A percentile compares a stretch with the other conserved stretches of the same genome.
Conservation (phyloP, 768 basidiomycete genomes). For the Hypholoma sublateritium region DNA sequence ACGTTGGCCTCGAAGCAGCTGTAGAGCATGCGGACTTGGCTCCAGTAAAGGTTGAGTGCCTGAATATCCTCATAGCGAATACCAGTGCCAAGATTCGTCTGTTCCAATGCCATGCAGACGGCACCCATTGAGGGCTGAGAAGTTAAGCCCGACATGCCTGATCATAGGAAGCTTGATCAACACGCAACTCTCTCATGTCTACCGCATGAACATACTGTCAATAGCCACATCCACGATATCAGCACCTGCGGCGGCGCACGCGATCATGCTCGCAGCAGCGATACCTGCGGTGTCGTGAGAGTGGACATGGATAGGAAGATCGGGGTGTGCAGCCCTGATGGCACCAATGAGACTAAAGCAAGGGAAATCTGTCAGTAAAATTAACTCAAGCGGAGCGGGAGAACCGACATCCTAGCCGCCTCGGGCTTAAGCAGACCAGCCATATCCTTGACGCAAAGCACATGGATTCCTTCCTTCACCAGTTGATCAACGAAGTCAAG, state of each 20-base stretch:
- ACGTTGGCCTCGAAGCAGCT: conserved; percentile 98
- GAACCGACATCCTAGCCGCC: conserved; percentile 81
- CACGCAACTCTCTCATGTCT: background rate
- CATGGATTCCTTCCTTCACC: conserved; percentile 92
- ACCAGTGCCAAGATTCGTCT: conserved; percentile 90
- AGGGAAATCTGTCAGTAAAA: background rate
- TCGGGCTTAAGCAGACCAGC: conserved; percentile 94
- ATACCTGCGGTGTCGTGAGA: conserved; percentile 99
- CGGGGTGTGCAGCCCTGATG: conserved; percentile 94
- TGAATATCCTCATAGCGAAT: conserved; percentile 97
- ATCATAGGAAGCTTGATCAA: conserved; percentile 2
- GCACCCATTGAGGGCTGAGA: conserved; percentile 99
- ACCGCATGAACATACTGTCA: conserved; percentile 66
- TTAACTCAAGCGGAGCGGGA: background rate
- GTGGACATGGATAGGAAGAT: conserved; percentile 98
- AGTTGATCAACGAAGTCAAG: conserved; percentile 93
- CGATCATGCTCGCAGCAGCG: conserved; percentile 96
- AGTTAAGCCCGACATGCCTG: conserved; percentile 97
- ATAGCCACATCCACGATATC: conserved; percentile 98
- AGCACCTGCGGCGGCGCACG: conserved; percentile 93
- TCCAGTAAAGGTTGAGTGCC: conserved; percentile 97
- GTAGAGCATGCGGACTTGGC: conserved; percentile 93
- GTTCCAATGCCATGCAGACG: conserved; percentile 91
- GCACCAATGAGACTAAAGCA: conserved; percentile 81
- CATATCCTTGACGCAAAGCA: conserved; percentile 99